Evolutionary conservation across 768 basidiomycete species (phyloP).

Genomic region (Dentipellis fragilis): DNA sequence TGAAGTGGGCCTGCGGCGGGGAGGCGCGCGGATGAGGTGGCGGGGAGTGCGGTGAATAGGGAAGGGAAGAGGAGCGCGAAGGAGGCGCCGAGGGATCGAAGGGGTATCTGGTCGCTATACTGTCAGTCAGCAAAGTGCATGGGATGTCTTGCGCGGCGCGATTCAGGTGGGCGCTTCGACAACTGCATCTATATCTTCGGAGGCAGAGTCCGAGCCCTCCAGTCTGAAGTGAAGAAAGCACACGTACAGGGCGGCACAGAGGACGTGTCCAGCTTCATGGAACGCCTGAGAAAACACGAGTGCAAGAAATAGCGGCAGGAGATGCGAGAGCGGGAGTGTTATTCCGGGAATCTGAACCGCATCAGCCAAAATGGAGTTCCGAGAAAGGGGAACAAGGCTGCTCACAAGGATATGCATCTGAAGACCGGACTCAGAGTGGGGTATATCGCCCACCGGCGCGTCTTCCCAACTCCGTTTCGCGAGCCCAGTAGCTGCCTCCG

Average conservation of each 20-base stretch:
- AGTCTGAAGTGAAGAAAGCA: neutral
- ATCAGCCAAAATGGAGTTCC: slow-evolving; percentile 3
- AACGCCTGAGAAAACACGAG: slow-evolving; percentile 58
- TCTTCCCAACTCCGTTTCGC: neutral
- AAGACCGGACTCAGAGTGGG: too few relatives aligned
- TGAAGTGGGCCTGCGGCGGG: slow-evolving; percentile 71
- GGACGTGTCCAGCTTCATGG: slow-evolving; percentile 75
- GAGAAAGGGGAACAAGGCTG: neutral
- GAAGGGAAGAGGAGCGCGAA: slow-evolving; percentile 59
- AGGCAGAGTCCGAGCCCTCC: too few relatives aligned
- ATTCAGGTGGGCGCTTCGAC: too few relatives aligned
- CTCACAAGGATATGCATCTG: neutral
- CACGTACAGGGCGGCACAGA: slow-evolving; percentile 65
- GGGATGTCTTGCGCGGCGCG: too few relatives aligned
- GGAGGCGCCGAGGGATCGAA: slow-evolving; percentile 51
- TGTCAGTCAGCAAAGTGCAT: neutral
- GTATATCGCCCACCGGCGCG: neutral
- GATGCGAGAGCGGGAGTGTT: slow-evolving; percentile 65
- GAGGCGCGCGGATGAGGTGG: slow-evolving; percentile 41
- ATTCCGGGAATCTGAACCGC: slow-evolving; percentile 64
- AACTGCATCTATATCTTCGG: too few relatives aligned
- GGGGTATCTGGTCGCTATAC: slow-evolving; percentile 52
- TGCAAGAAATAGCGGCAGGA: slow-evolving; percentile 54
- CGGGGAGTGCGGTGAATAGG: slow-evolving; percentile 61
- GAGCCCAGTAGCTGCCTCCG: neutral